These are phyloP conservation scores for Corylus avellana DNA, from an alignment of 306 rosid genomes.

Conservation along the genomic window DNA sequence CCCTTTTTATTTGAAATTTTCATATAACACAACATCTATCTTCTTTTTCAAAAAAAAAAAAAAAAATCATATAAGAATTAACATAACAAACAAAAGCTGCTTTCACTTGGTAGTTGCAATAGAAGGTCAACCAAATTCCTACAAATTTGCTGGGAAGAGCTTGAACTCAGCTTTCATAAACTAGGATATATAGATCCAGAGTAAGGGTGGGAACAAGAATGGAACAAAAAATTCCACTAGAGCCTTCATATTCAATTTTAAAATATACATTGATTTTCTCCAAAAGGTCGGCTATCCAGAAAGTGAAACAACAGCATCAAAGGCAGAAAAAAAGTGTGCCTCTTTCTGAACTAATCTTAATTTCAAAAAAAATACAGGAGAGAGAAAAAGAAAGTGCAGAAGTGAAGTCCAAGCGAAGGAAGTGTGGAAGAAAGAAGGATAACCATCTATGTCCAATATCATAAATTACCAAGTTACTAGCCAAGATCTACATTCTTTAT, in stretches of 20 bases:
- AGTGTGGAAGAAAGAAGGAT: not conserved
- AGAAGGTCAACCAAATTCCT: not conserved
- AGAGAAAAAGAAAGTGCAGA: not conserved
- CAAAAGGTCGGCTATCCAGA: not conserved
- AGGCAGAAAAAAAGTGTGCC: not conserved
- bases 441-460: not conserved
- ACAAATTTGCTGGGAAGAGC: constrained; percentile 1
- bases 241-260: not conserved
- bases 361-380: not conserved
- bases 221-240: not conserved
- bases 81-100: not conserved
- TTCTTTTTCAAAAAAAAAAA: not conserved
- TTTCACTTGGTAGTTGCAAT: not conserved
- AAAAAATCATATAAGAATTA: not conserved
- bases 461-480: not conserved
- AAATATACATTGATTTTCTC: not conserved
- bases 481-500: not conserved
- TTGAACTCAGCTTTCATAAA: not conserved
- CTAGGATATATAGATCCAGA: not conserved
- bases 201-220: not conserved
- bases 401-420: not conserved
- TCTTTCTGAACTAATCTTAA: not conserved
- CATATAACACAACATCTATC: not conserved
- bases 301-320: not conserved
- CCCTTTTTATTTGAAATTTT: not conserved